Conservation (phyloP, 108 stramenopile species). For the Asterionellopsis glacialis region DNA sequence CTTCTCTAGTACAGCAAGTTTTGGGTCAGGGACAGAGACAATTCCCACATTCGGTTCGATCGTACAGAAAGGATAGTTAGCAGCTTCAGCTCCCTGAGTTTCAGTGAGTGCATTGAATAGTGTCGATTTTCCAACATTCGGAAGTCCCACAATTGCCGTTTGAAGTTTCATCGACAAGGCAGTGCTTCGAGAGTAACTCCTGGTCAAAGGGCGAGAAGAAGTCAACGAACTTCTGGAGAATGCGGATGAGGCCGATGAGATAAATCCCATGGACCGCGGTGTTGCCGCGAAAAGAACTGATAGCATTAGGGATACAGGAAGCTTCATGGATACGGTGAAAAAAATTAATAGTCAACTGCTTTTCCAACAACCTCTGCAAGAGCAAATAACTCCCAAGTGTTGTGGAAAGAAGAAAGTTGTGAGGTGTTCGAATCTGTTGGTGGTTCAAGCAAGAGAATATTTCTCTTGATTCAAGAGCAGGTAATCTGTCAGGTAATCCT, state of each 20-base stretch:
- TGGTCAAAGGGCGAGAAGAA: no score
- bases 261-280: constrained; percentile 1
- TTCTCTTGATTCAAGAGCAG: no score
- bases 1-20: constrained; percentile 59
- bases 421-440: no score
- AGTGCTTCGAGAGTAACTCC: no score
- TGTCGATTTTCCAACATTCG: constrained; percentile 97
- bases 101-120: constrained; percentile 98
- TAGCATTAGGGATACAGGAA: constrained; percentile 1
- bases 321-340: no score
- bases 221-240: neutral
- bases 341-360: no score
- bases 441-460: no score
- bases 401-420: no score
- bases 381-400: no score
- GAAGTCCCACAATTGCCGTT: constrained; percentile 94
- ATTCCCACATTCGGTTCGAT: constrained; percentile 97
- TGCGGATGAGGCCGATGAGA: constrained; percentile 2
- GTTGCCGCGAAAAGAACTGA: neutral
- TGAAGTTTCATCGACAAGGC: constrained; percentile 78
- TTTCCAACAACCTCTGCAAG: no score
- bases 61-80: constrained; percentile 71
- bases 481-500: no score
- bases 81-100: constrained; percentile 83
- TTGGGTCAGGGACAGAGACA: constrained; percentile 90